Evolutionary conservation across 768 basidiomycete species (phyloP).

Genomic region (Serpula lacrymans): DNA sequence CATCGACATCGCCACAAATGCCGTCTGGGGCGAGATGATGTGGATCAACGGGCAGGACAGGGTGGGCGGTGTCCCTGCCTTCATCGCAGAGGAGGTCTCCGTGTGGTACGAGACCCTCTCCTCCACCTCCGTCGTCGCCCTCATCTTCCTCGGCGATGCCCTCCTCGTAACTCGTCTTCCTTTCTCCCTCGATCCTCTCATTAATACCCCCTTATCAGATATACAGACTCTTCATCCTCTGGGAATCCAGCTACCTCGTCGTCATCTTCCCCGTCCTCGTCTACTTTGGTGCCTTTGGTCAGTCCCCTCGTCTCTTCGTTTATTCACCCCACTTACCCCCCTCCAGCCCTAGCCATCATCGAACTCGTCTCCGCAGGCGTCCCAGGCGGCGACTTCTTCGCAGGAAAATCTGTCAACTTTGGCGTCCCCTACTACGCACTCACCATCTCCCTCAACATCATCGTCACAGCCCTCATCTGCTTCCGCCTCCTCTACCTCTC

Average conservation of each 20-base stretch:
- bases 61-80: slow-evolving; percentile 34
- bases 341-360: slow-evolving; percentile 17
- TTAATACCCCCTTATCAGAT: too few relatives aligned
- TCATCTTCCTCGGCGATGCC: slow-evolving; percentile 35
- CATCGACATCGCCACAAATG: too few relatives aligned
- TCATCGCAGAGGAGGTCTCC: slow-evolving; percentile 22
- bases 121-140: slow-evolving; percentile 21
- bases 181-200: background rate
- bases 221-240: slow-evolving; percentile 37
- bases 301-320: slow-evolving; percentile 4
- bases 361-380: slow-evolving; percentile 11
- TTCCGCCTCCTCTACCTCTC: slow-evolving; percentile 33
- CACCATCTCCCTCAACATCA: slow-evolving; percentile 39
- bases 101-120: slow-evolving; percentile 25
- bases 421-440: slow-evolving; percentile 39
- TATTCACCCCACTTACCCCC: background rate
- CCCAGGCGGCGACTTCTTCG: slow-evolving; percentile 29
- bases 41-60: slow-evolving; percentile 30
- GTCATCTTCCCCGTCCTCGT: slow-evolving; percentile 16
- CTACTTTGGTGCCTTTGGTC: slow-evolving; percentile 23
- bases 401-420: slow-evolving; percentile 34
- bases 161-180: slow-evolving; percentile 32
- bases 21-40: slow-evolving; percentile 30
- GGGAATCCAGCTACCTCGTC: slow-evolving; percentile 15
- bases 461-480: slow-evolving; percentile 39